Evolutionary conservation across 805 yeast genomes (phyloP), one percentile per base, ranked within the genome.

Genomic region (Metschnikowia continentalis): DNA sequence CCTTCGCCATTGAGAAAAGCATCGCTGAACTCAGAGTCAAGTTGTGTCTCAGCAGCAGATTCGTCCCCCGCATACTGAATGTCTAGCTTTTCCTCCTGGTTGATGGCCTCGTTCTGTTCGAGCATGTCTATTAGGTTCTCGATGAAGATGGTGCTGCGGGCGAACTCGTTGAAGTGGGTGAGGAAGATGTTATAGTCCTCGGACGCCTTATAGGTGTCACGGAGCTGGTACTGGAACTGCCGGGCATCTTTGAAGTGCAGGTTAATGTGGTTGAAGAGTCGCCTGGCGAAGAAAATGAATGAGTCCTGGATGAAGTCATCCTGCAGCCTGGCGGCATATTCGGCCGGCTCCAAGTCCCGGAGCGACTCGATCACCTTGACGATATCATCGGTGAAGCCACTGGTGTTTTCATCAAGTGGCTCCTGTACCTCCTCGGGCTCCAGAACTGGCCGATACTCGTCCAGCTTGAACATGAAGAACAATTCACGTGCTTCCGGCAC

Each of bases 401-500:
- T 10, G 19, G 41, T 32, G 1, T 26, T 23, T 5, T 35, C 8
- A 5, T 42, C 47, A 4, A 33, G 32, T 35, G 40, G 47, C 15
- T 44, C 40, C 11, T 10, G 32, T 3, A 10, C 47, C 5, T 15
- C 35, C 5, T 44, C 47, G 11, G 40, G 40, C 32, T 36, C 39
- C 17, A 11, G 23, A 10, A 22, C 41, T 14, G 47, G 51, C 8
- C 53, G 53, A 20, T 49, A 55, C 33, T 41, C 47, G 6, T 49
- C 54, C 53, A 54, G 62, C 48, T 66, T 64, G 33, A 62, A 50
- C 50, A 58, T 57, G 57, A 81, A 81, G 56, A 79, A 84, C 5
- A 86, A 59, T 40, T 75, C 78, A 54, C 83, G 73, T 0, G 90
- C 90, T 47, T 82, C 88, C 0, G 86, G 83, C 0, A 82, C 49